phyloP scores from a whole-genome alignment of 148 eudicot species.

The Vaccinium myrtillus region DNA sequence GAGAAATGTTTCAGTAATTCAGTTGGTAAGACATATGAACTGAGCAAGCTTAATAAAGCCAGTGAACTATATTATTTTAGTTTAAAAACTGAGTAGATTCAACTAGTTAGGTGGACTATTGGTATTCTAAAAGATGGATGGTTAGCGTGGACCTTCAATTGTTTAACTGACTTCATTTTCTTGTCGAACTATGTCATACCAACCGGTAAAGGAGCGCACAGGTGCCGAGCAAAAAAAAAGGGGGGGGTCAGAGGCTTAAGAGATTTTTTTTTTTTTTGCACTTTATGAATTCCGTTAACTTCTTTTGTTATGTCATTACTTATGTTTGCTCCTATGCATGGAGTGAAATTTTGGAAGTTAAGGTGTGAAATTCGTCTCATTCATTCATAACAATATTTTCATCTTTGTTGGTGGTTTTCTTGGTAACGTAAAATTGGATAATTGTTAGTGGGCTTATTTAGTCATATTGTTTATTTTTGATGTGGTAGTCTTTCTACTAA shows the following conservation, averaged over 20 bases:
- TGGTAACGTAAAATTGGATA: neutral
- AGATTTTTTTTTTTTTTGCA: too few species aligned
- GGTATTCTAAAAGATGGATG: neutral
- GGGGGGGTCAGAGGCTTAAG: neutral
- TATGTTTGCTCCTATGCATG: neutral
- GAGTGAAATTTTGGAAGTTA: neutral
- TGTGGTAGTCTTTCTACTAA: constrained; percentile 12
- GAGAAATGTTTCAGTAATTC: neutral
- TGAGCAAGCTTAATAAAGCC: neutral
- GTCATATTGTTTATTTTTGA: neutral
- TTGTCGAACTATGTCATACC: neutral
- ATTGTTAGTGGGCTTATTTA: neutral
- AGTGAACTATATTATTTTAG: neutral
- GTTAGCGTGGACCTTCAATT: neutral
- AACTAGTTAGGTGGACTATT: neutral
- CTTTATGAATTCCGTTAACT: neutral
- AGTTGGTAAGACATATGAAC: neutral
- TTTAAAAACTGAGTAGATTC: neutral
- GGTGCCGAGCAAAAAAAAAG: too few species aligned
- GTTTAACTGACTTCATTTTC: neutral
- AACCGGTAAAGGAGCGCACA: neutral
- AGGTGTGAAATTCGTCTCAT: neutral
- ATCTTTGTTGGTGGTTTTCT: neutral
- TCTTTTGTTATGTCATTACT: neutral
- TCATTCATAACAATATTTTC: constrained; percentile 1